These are phyloP conservation scores for Diaporthe batatas DNA, from an alignment of 2,329 filamentous ascomycete genomes.

Conservation along the genomic window DNA sequence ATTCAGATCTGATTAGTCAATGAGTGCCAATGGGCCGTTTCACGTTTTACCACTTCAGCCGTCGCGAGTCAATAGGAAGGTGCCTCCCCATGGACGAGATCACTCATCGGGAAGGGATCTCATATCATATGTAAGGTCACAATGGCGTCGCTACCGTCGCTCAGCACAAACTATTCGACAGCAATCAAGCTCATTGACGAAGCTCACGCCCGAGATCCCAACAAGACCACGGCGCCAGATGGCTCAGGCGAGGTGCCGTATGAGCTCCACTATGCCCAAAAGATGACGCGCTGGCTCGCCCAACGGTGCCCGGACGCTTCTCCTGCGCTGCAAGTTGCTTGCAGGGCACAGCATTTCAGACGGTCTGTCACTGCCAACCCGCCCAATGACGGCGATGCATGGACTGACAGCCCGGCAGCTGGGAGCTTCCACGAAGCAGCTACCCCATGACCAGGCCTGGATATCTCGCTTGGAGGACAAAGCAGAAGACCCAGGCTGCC, in stretches of 20 bases:
- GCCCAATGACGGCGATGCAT: constrained; percentile 13
- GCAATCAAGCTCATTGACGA: constrained; percentile 79
- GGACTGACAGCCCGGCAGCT: constrained; percentile 56
- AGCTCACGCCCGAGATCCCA: constrained; percentile 78
- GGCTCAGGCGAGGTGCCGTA: constrained; percentile 68
- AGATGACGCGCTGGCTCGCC: constrained; percentile 82
- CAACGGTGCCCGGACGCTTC: constrained; percentile 72
- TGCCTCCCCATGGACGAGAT: neutral
- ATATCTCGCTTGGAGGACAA: constrained; percentile 84
- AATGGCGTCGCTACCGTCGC: constrained; percentile 49
- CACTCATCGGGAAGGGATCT: neutral
- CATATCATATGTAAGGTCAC: constrained; percentile 13
- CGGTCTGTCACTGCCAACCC: constrained; percentile 57
- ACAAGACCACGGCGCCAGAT: constrained; percentile 59
- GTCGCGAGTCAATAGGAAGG: constrained; percentile 10
- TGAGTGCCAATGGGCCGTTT: neutral
- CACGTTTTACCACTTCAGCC: neutral
- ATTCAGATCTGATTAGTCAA: constrained; percentile 32
- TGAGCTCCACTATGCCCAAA: constrained; percentile 84
- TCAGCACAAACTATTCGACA: constrained; percentile 57
- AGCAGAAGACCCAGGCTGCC: constrained; percentile 76
- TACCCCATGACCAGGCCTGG: constrained; percentile 82
- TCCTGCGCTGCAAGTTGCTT: constrained; percentile 78
- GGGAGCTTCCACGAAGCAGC: constrained; percentile 81
- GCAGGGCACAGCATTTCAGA: constrained; percentile 86